These are phyloP conservation scores for Myrmaecium sp. DNA, from an alignment of 2,329 filamentous ascomycete species.

Conservation along the genomic window DNA sequence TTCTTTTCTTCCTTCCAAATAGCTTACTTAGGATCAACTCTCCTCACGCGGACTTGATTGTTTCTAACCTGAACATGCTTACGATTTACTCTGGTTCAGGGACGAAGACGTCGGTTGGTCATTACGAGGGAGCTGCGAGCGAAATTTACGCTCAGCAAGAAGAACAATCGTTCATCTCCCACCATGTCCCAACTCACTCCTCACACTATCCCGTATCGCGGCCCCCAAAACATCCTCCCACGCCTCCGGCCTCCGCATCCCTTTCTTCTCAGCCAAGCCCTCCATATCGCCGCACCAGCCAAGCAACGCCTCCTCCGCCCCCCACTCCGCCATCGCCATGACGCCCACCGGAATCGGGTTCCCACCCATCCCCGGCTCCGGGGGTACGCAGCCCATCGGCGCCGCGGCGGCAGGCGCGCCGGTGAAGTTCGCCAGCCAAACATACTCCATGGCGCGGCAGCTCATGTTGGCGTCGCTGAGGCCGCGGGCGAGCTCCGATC, in stretches of 20 bases:
- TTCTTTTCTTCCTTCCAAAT: no score
- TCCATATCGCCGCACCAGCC: conserved; percentile 37
- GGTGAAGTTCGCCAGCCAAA: conserved; percentile 68
- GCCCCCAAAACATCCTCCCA: conserved; percentile 24
- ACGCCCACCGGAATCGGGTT: conserved; percentile 39
- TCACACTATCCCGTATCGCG: conserved; percentile 5
- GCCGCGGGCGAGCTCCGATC: conserved; percentile 44
- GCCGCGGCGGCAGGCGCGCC: conserved; percentile 61
- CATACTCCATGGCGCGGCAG: conserved; percentile 69
- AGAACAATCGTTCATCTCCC: no score
- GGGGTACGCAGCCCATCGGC: conserved; percentile 66
- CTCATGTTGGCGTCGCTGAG: conserved; percentile 56
- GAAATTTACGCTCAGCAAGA: no score
- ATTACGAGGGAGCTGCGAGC: no score
- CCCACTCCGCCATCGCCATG: conserved; percentile 40
- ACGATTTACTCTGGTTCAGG: no score
- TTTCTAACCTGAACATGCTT: no score
- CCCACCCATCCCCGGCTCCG: conserved; percentile 35
- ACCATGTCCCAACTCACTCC: no score
- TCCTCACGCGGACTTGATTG: no score
- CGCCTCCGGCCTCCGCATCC: conserved; percentile 16
- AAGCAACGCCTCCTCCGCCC: conserved; percentile 33
- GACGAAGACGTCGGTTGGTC: no score
- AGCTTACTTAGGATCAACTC: no score
- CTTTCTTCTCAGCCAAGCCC: conserved; percentile 24